phyloP scores from a whole-genome alignment of 768 basidiomycete species.

The Cystofilobasidium macerans region DNA sequence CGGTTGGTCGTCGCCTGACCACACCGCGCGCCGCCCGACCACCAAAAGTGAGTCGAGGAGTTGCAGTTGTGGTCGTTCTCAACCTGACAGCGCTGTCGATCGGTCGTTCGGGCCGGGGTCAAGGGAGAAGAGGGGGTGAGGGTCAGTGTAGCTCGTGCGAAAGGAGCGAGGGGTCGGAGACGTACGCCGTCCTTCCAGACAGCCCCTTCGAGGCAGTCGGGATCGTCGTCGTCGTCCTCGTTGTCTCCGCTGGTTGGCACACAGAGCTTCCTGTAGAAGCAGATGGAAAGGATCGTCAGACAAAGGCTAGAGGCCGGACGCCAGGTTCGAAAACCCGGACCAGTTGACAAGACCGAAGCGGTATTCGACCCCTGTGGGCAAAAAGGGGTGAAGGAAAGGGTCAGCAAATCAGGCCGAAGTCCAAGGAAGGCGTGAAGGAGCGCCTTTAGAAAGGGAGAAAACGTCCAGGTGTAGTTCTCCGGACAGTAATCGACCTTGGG shows the following conservation, averaged over 20 bases:
- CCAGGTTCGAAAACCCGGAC: too few species aligned
- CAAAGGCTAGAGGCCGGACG: neutral
- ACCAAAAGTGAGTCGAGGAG: neutral
- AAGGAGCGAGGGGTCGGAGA: neutral
- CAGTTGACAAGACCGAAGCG: too few species aligned
- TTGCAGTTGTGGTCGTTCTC: neutral
- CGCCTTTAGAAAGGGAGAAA: neutral
- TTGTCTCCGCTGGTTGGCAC: conserved; percentile 1
- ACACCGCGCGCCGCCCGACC: neutral
- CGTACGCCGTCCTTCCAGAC: conserved; percentile 3
- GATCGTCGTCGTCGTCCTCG: conserved; percentile 3
- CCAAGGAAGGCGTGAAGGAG: neutral
- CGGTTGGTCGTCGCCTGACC: neutral
- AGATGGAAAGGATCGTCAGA: neutral
- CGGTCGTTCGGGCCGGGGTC: neutral
- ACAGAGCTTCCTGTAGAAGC: neutral
- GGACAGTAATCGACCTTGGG: neutral
- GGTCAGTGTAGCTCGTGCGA: neutral
- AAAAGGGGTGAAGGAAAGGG: neutral
- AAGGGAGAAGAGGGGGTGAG: neutral
- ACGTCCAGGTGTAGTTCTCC: neutral
- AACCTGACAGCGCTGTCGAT: conserved; percentile 1
- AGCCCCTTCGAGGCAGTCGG: neutral
- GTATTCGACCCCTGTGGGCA: too few species aligned
- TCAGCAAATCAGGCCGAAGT: neutral